A percentile compares a stretch with the other conserved stretches of the same genome.
These are phyloP conservation scores for Mycena indigotica DNA, from an alignment of 768 basidiomycete genomes.

Conservation along the genomic window DNA sequence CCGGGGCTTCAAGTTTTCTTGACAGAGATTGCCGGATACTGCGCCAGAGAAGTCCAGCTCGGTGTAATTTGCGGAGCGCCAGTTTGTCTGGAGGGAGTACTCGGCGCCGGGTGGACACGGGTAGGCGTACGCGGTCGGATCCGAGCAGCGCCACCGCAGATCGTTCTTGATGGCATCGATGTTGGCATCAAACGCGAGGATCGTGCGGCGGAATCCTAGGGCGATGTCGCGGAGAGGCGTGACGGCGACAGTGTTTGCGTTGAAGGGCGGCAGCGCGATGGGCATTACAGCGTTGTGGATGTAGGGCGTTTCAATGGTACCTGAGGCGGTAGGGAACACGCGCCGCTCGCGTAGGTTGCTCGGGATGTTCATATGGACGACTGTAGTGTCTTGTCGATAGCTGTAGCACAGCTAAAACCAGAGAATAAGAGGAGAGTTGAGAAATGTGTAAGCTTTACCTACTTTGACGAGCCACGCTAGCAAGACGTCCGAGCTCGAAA, in stretches of 20 bases:
- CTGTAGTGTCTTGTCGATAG: conserved; percentile 2
- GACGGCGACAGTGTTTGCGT: neutral
- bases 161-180: neutral
- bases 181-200: conserved; percentile 4
- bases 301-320: conserved; percentile 3
- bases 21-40: neutral
- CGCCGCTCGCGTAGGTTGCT: neutral
- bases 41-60: conserved; percentile 9
- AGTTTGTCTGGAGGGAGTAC: neutral
- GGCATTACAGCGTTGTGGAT: conserved; percentile 1
- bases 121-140: conserved; percentile 1
- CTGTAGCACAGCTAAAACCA: neutral
- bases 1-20: neutral
- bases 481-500: conserved; percentile 12
- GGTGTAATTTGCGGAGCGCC: conserved; percentile 5
- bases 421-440: conserved; percentile 2
- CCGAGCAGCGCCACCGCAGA: neutral
- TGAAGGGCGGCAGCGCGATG: conserved; percentile 8
- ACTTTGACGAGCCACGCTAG: conserved; percentile 12
- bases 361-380: neutral
- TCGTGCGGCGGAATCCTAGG: conserved; percentile 6
- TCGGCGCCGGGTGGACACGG: conserved; percentile 4
- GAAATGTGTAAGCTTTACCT: neutral
- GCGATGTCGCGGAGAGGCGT: neutral
- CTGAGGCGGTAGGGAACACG: neutral